Evolutionary conservation across 1,284 basidiomycete genomes (phyloP), one percentile per base, ranked within the genome.

Genomic region (Naganishia sp.): DNA sequence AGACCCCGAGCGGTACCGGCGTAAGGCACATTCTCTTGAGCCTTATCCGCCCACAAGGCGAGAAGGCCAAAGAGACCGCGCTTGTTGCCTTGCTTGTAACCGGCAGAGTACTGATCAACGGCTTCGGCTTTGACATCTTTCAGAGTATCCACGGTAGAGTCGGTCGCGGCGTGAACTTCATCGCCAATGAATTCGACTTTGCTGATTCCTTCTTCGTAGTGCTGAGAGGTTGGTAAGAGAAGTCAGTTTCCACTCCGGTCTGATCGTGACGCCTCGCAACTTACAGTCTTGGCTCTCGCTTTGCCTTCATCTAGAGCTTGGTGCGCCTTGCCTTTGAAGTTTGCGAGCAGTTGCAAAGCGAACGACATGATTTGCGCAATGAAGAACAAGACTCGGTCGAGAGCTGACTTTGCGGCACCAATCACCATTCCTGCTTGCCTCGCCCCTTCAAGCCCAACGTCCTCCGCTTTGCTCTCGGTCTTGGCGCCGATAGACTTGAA

Each of bases 171-270:
- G 23, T 49, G 59, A 42, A 39, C 39, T 43, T 61, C 48, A 23
- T 28, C 48, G 16, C 48, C 43, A 16, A 52, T 18, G 3, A 48
- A 36, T 23, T 46, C 21, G 16, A 48, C 59, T n/a, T 50, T 61
- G 33, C 48, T 48, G 36, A 61, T 61, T 10, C 59, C 59, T 61
- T 61, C 49, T 16, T 61, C 42, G 44, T 61, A 61, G 48, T 61
- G 59, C 59, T 61, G 49, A 16, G 43, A 28, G 6, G 23, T 10
- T 3, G 31, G 21, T 55, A 33, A 45, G 6, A 13, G 13, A 39
- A 5, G 31, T 42, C 18, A 48, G 45, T 9, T 46, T 36, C 25
- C 21, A 25, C 11, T 57, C 16, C 25, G 9, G 9, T 5, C 28
- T 15, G 25, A 43, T 56, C 55, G 15, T n/a, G n/a, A 39, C 10